A percentile compares a stretch with the other conserved stretches of the same genome.
These are phyloP conservation scores for Onygenales sp. DNA, from an alignment of 2,329 filamentous ascomycete species.

Conservation along the genomic window DNA sequence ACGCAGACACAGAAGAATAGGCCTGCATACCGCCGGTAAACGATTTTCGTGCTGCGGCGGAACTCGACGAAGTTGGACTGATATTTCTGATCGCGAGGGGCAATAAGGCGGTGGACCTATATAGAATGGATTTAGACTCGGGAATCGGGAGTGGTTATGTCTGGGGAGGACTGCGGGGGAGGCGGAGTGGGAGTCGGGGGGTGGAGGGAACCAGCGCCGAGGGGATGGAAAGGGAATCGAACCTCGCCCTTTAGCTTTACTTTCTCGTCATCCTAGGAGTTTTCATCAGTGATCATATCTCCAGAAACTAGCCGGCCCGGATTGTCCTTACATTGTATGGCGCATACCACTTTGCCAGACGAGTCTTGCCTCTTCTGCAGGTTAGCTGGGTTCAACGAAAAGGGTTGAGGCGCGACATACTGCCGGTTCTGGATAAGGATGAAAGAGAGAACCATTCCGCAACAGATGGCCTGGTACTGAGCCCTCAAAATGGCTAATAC, in stretches of 20 bases:
- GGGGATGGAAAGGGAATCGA: constrained; percentile 19
- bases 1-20: constrained; percentile 99
- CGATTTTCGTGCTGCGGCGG: constrained; percentile 65
- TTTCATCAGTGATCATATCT: neutral
- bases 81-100: constrained; percentile 96
- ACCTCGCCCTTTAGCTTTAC: constrained; percentile 98
- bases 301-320: constrained; percentile 6
- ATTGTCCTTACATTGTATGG: constrained; percentile 63
- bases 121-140: neutral
- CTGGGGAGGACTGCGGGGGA: neutral
- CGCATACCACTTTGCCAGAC: constrained; percentile 97
- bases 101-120: constrained; percentile 90
- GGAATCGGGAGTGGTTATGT: neutral
- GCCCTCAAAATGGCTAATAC: neutral
- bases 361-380: constrained; percentile 76
- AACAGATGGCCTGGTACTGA: constrained; percentile 1
- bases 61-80: constrained; percentile 98
- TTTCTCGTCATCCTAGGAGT: constrained; percentile 78
- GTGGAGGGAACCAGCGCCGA: too few species aligned
- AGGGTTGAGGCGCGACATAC: constrained; percentile 37
- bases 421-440: constrained; percentile 86
- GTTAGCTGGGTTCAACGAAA: constrained; percentile 10
- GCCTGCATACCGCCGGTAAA: constrained; percentile 93
- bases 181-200: too few species aligned
- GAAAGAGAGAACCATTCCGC: constrained; percentile 62